Percentiles rank a stretch among this genome's conserved stretches.
Evolutionary conservation across 257 asterid species (phyloP).

Genomic region (Dorcoceras hygrometricum): DNA sequence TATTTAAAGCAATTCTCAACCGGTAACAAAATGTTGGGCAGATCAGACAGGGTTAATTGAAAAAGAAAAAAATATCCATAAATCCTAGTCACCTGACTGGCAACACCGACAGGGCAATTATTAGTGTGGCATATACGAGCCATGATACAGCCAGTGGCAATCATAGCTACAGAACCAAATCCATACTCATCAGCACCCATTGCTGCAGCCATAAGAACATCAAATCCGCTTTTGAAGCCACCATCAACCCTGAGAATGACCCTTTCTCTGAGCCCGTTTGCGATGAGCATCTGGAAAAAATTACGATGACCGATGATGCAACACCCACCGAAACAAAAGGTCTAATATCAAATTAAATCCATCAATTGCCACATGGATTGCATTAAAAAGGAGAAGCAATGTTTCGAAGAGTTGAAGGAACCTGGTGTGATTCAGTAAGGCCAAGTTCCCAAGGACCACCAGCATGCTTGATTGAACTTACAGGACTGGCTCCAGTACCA

Average conservation of each 20-base stretch:
- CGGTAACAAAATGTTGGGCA: not conserved
- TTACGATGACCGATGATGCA: slow-evolving; percentile 12
- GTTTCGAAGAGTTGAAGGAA: slow-evolving; percentile 26
- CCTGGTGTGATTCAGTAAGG: slow-evolving; percentile 97
- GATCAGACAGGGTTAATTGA: not conserved
- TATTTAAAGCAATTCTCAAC: slow-evolving; percentile 19
- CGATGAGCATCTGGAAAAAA: slow-evolving; percentile 67
- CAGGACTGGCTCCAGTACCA: slow-evolving; percentile 99
- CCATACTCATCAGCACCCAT: slow-evolving; percentile 99
- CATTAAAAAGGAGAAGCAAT: not conserved
- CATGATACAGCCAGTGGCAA: slow-evolving; percentile 99
- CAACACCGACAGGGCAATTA: slow-evolving; percentile 99
- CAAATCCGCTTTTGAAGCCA: slow-evolving; percentile 97
- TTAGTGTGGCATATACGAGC: slow-evolving; percentile 99
- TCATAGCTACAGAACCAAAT: slow-evolving; percentile 98
- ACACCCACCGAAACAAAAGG: slow-evolving; percentile 20
- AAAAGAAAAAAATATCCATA: not conserved
- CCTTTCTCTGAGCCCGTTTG: slow-evolving; percentile 95
- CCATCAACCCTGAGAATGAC: slow-evolving; percentile 98
- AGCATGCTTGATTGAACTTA: slow-evolving; percentile 98
- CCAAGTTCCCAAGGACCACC: slow-evolving; percentile 99
- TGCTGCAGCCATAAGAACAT: slow-evolving; percentile 90
- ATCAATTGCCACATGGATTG: slow-evolving; percentile 1
- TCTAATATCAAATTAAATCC: slow-evolving; percentile 12
- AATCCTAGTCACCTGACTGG: slow-evolving; percentile 74